A percentile compares a stretch with the other conserved stretches of the same genome.
Conservation (phyloP, 495 filamentous ascomycete genomes). For the Pyronema omphalodes region DNA sequence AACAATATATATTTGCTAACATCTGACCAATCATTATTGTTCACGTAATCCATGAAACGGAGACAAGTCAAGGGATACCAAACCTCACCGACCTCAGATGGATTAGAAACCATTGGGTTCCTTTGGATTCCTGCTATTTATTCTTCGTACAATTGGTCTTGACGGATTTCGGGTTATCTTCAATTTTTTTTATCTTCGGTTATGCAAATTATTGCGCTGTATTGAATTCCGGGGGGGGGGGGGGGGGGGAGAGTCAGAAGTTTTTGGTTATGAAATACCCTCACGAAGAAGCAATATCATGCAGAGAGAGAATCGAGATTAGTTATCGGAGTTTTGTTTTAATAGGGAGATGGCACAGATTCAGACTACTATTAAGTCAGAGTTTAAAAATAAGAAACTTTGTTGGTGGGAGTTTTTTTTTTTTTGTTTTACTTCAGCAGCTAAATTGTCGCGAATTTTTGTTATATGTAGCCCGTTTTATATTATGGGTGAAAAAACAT, state of each 20-base stretch:
- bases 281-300: slow-evolving; percentile 44
- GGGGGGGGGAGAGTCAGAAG: slow-evolving; percentile 38
- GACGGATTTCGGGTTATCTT: slow-evolving; percentile 43
- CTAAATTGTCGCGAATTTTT: slow-evolving; percentile 48
- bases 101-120: too few relatives aligned
- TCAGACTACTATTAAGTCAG: slow-evolving; percentile 40
- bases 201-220: too few relatives aligned
- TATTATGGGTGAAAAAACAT: slow-evolving; percentile 40
- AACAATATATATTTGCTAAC: too few relatives aligned
- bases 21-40: too few relatives aligned
- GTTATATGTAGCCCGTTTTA: slow-evolving; percentile 45
- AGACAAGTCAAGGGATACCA: too few relatives aligned
- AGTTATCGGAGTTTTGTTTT: slow-evolving; percentile 39
- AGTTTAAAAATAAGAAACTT: slow-evolving; percentile 34
- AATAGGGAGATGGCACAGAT: too few relatives aligned
- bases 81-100: too few relatives aligned
- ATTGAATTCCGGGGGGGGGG: slow-evolving; percentile 34
- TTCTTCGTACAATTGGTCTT: slow-evolving; percentile 34
- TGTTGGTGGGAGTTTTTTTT: slow-evolving; percentile 40
- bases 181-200: slow-evolving; percentile 37
- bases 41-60: too few relatives aligned
- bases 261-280: slow-evolving; percentile 42
- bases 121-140: too few relatives aligned
- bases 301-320: slow-evolving; percentile 41
- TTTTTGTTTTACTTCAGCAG: slow-evolving; percentile 31